Evolutionary conservation across 371 early-diverging fungal genomes (phyloP), one percentile per base, ranked within the genome.

Genomic region (Entomophthora muscae): DNA sequence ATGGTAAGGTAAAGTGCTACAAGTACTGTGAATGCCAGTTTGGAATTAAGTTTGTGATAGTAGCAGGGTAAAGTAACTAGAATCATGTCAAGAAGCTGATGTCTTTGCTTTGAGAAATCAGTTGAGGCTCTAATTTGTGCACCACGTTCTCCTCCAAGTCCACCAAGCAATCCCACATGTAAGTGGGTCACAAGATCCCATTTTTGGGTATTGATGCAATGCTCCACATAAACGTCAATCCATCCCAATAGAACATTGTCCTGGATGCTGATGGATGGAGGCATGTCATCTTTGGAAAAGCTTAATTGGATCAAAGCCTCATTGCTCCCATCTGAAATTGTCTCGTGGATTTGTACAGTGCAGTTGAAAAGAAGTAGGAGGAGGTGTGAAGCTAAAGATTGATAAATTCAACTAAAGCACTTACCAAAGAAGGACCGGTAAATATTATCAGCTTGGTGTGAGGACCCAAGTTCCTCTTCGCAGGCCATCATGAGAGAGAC

Each of bases 361-460:
- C 55, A 55, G n/a, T 55, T 55, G 27, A 55, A 55, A 3, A 55
- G 55, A 3, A 55, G 27, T 55, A 55, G 55, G 27, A 55, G 21
- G 27, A 55, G 3, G 55, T 55, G 24, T 7, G n/a, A 23, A 21
- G 55, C 55, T 55, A 55, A 17, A 17, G 17, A n/a, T n/a, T n/a
- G n/a, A 42, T 42, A 42, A 42, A 42, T 5, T 42, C 42, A 42
- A 17, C 5, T 42, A 42, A 17, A 17, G 27, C 10, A 55, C n/a
- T 55, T 26, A 55, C 55, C 55, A 55, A 55, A 55, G 27, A 55
- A 55, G 27, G 55, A 55, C n/a, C 55, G 55, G 21, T 55, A 55
- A 26, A 55, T 55, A 26, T 55, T 55, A 26, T 55, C 55, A 26
- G 55, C 3, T 10, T 55, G 55, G 27, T 24, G 3, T 5, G 55